Base-by-base conservation (phyloP, 352 stramenopile species). In the Pythium rhizo-oryzae region DNA sequence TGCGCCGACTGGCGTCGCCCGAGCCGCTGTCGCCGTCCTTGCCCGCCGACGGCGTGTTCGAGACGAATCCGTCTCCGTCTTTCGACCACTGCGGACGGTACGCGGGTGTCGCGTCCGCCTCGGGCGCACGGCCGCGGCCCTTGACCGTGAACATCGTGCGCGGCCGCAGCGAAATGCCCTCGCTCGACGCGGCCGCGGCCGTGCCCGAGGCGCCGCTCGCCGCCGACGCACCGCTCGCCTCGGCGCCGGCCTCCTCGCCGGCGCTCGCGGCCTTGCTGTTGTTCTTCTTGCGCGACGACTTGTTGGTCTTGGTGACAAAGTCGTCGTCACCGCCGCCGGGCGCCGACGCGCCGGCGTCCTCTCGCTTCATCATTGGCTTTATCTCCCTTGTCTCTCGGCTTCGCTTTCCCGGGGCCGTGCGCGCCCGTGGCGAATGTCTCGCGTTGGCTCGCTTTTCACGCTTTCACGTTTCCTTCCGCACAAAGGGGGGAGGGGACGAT, bases 61-160 rank as follows among this genome's bases (percentile, higher is more conserved):
- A 92, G 30, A 94, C 84, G 59, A 96, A 96, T 1, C 87, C 87
- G 24, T 96, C 87, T 25, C 85, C 85, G 67, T 94, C 86, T 54
- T 96, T 96, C 35, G 84, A 93, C 87, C 87, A 96, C 66, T 94
- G 85, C 49, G 87, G 87, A 11, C 87, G 83, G 66, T 94, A 96
- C 21, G 82, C 77, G 12, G 75, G 62, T 21, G 84, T 82, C 28
- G 73, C 76, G 52, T 91, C 84, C 9, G 81, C 82, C 54, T 96
- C 87, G 28, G 59, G 59, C 33, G 83, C 91, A 47, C 80, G 82
- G 13, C 84, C 85, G 18, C 85, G 78, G 54, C 87, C 87, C 64
- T 94, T 96, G 74, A 93, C 90, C n/a, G 85, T 85, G 60, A 96
- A 96, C 87, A 96, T 96, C 43, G 84, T 96, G 62, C 87, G 85